Evolutionary conservation across 805 yeast genomes (phyloP), one percentile per base, ranked within the genome.

Genomic region (Pichia sporocuriosa): DNA sequence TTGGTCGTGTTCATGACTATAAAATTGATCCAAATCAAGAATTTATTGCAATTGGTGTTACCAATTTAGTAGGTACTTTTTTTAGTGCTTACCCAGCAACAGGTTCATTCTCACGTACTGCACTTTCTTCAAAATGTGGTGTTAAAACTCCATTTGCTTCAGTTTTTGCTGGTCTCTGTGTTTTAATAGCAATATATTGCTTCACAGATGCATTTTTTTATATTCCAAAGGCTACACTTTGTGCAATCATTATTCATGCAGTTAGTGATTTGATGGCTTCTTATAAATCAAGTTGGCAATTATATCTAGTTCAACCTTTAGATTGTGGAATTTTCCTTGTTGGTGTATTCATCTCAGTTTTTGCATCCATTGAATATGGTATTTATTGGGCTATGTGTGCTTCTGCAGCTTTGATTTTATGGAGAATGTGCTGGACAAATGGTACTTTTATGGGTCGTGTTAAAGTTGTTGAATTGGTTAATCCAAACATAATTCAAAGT

Each of bases 131-230:
- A 41, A 88, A 88, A 65, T 88, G 95, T 72, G 94, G 95, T 59
- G 97, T 88, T 33, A 76, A 87, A 58, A 89, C 97, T n/a, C 97
- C 97, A 24, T 67, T 88, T 48, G 93, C 96, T 35, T 96, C 96
- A 66, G 70, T 87, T 35, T 84, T 79, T 63, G 85, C 95, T 10
- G 97, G 96, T 57, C 76, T 75, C 32, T 88, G 89, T 62, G 96
- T 88, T 20, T 63, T 88, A 47, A 67, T 88, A 48, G 95, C 96
- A 3, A 69, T 88, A 47, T 89, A 88, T 63, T 79, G 83, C 43
- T 72, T 88, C 54, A 88, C 96, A 7, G 70, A 70, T 43, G 82
- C 95, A 4, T 88, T 88, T 68, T 85, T 72, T 66, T 88, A 74
- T 67, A 88, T 88, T 62, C 95, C 96, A 39, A 85, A 84, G 52